Percentiles rank a stretch among this genome's conserved stretches.
These are phyloP conservation scores for Mitragyna speciosa DNA, from an alignment of 257 asterid species.

Conservation along the genomic window DNA sequence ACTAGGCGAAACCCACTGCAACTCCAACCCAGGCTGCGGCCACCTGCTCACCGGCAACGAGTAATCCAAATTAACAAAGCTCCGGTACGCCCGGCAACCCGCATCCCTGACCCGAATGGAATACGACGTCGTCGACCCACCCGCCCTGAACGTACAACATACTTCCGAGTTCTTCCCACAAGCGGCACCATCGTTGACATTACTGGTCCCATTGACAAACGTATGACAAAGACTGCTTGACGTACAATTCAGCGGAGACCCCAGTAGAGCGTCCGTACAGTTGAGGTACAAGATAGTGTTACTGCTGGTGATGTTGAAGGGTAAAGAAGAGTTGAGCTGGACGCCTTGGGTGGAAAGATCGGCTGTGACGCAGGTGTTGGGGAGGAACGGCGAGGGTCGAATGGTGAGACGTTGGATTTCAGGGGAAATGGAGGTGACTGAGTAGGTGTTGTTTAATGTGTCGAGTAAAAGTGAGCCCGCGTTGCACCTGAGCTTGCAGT, in stretches of 20 bases:
- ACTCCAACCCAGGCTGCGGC: constrained; percentile 76
- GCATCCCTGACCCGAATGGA: constrained; percentile 43
- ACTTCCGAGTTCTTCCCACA: constrained; percentile 23
- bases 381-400: constrained; percentile 58
- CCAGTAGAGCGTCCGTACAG: constrained; percentile 34
- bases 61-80: constrained; percentile 67
- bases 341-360: constrained; percentile 65
- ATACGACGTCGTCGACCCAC: constrained; percentile 72
- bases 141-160: constrained; percentile 74
- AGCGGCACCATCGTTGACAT: constrained; percentile 31
- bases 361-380: constrained; percentile 62
- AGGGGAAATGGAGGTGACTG: constrained; percentile 57
- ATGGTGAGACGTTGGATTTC: constrained; percentile 54
- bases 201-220: constrained; percentile 39
- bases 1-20: constrained; percentile 70
- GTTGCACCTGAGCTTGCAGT: constrained; percentile 64
- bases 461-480: constrained; percentile 44
- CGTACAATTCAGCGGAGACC: constrained; percentile 62
- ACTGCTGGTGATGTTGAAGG: constrained; percentile 82
- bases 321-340: constrained; percentile 59
- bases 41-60: constrained; percentile 54
- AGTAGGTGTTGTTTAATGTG: constrained; percentile 70
- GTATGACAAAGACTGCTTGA: constrained; percentile 72
- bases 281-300: constrained; percentile 77
- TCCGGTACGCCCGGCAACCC: constrained; percentile 80